Evolutionary conservation across 495 filamentous ascomycete species (phyloP), one percentile per base, ranked within the genome.

Genomic region (Penicillium canariense): DNA sequence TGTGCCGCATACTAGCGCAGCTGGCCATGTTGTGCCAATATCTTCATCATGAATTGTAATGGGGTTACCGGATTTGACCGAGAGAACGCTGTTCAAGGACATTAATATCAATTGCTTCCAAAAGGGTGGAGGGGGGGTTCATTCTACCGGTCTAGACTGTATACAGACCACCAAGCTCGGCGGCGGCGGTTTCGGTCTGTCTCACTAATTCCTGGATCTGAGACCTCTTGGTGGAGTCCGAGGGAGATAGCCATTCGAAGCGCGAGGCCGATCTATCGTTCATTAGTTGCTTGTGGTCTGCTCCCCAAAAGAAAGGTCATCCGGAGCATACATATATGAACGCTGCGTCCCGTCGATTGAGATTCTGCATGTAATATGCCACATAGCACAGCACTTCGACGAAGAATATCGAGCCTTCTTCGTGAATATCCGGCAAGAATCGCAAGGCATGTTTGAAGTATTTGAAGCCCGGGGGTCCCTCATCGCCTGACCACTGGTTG

Each of bases 291-390:
- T 10, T 40, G 25, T 26, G 3, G 1, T 39, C 12, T 27, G 11
- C 15, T 22, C 18, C 28, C 12, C 35, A 11, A 40, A 1, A 23
- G 28, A 3, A 20, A 46, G 17, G 18, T 9, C 17, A 15, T 46
- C 34, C 6, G 9, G 22, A 26, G 58, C 70, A 17, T 54, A 73
- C 70, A 46, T 74, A 78, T 14, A 78, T 63, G 44, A 77, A 79
- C 0, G 78, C 78, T 3, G 76, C 72, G 58, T 80, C 75, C 10
- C 74, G 64, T 4, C 75, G 65, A 53, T 81, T 81, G 22, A 81
- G 63, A 46, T 76, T 80, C 59, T 79, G 76, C 69, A 80, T 72
- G 45, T 78, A 80, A 55, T 79, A 78, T n/a, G 74, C 78, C 3
- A 78, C 69, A 48, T 79, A 75, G 26, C 75, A 74, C 1, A 81